Base-by-base conservation (phyloP, 768 basidiomycete species). In the Termitomyces sp. region DNA sequence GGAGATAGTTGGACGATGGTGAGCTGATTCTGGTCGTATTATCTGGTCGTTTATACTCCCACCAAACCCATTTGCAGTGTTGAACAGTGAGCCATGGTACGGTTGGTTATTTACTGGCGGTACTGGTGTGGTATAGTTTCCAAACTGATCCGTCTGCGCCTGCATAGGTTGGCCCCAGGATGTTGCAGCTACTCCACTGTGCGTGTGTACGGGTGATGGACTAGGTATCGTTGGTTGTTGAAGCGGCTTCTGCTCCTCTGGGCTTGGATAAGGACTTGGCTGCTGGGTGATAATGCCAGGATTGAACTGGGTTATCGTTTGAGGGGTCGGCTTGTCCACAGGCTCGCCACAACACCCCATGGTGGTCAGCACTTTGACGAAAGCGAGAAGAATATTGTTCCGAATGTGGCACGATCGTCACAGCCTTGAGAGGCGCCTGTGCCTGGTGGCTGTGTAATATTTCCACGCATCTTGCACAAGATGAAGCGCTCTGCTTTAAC, bases 321-420 rank as follows among this genome's bases (percentile, higher is more conserved):
- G 76, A 54, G 72, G 64, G 57, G 69, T 68, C 50, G 73, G 64
- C 55, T 69, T 61, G 57, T 73, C 67, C 42, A 65, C 61, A 37
- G 68, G 63, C 50, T 81, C 78, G n/a, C 87, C 86, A 68, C 89
- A 91, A 66, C 89, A 90, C 62, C 82, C 78, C 85, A 87, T 88
- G 63, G 63, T 73, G 63, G 63, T 73, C n/a, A 30, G 20, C 49
- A 53, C 41, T 57, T 55, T 54, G 49, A 54, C 44, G 45, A 58
- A 46, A 55, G 41, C 18, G 34, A 56, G 44, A 36, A 41, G 39
- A 36, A 59, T 39, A 50, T 22, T 31, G 51, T 33, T 37, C 54
- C 46, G 13, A 57, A 59, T 42, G 8, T n/a, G 39, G 54, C n/a
- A 53, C 36, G 18, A 20, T 52, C 56, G 53, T 63, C 62, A 61